Conservation (phyloP, 805 yeast genomes). For the Wickerhamomyces rabaulensis region DNA sequence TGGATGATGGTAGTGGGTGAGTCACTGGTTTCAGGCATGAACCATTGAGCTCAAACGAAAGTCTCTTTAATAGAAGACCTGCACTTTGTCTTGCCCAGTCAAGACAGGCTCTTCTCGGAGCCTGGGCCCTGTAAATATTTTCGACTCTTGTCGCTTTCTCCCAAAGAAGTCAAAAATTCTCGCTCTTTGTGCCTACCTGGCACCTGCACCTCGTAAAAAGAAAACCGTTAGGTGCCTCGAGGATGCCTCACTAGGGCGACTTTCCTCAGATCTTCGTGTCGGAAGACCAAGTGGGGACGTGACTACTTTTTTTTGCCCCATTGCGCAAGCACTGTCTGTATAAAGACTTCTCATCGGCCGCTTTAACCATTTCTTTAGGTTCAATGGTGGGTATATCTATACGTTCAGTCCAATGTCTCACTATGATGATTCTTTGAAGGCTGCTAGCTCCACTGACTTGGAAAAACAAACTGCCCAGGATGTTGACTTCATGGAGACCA, state of each 20-base stretch:
- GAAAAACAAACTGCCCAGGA: neutral
- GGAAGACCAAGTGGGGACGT: neutral
- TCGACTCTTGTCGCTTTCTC: too few relatives aligned
- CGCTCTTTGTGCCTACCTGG: neutral
- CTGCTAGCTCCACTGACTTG: neutral
- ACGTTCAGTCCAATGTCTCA: neutral
- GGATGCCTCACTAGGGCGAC: neutral
- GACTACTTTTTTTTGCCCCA: neutral
- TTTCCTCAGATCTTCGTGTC: neutral
- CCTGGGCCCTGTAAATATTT: too few relatives aligned
- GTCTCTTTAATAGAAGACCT: too few relatives aligned
- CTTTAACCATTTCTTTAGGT: too few relatives aligned
- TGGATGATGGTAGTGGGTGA: too few relatives aligned
- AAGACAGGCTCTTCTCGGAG: too few relatives aligned
- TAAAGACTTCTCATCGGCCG: neutral
- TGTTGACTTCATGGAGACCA: slow-evolving; percentile 46
- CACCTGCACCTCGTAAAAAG: neutral
- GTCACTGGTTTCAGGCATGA: too few relatives aligned
- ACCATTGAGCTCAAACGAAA: too few relatives aligned
- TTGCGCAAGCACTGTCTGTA: neutral
- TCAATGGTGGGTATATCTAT: too few relatives aligned
- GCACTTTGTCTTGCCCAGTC: too few relatives aligned
- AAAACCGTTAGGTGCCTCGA: too few relatives aligned
- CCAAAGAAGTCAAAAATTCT: neutral
- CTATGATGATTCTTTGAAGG: neutral